Conservation (phyloP, 2,329 filamentous ascomycete genomes). For the Rhynchosporium agropyri region DNA sequence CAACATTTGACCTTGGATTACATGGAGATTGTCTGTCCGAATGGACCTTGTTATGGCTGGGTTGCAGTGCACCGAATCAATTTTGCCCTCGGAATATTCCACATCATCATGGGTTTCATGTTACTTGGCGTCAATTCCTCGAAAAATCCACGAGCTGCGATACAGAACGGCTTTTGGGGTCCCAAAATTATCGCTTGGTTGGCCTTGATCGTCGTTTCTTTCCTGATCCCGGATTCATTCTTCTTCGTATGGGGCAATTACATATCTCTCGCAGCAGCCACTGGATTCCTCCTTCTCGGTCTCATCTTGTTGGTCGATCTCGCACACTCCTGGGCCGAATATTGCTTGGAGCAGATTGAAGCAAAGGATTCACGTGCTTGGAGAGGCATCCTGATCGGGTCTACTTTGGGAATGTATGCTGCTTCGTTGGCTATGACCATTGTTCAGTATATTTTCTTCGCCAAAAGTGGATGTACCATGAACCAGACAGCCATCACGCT, state of each 20-base stretch:
- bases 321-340: conserved; percentile 95
- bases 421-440: conserved; percentile 91
- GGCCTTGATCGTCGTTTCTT: conserved; percentile 82
- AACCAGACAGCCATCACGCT: conserved; percentile 96
- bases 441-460: conserved; percentile 97
- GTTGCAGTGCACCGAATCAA: conserved; percentile 97
- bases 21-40: conserved; percentile 90
- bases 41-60: conserved; percentile 91
- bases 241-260: conserved; percentile 97
- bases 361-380: conserved; percentile 81
- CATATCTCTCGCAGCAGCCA: conserved; percentile 82
- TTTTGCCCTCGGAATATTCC: conserved; percentile 93
- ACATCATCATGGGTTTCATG: conserved; percentile 81
- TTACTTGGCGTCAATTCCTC: conserved; percentile 86
- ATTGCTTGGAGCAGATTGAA: conserved; percentile 92
- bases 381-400: conserved; percentile 86
- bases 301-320: conserved; percentile 92
- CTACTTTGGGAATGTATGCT: conserved; percentile 91
- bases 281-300: conserved; percentile 90
- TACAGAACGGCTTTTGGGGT: conserved; percentile 99
- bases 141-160: conserved; percentile 80
- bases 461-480: conserved; percentile 79
- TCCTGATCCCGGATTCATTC: conserved; percentile 93
- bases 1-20: conserved; percentile 92
- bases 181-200: conserved; percentile 93